Base-by-base conservation (phyloP, 1,139 yeast genomes). In the Suhomyces maxii region DNA sequence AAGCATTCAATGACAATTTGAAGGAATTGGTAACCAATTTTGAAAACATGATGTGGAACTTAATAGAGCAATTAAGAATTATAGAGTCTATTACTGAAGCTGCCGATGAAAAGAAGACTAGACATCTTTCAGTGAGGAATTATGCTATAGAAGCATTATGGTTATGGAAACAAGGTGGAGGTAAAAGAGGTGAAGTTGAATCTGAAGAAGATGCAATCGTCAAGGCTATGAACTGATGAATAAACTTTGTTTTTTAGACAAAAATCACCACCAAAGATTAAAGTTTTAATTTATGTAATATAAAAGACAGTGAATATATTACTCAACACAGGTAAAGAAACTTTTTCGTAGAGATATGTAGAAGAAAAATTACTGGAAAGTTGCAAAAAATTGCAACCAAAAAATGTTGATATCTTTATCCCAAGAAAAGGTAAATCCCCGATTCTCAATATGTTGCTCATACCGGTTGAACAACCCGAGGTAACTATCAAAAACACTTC, bases 101-200 rank as follows among this genome's bases (percentile, higher is more conserved):
- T 8, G 80, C 95, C 0, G 86, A 86, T 55, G 97, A 89, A 48
- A 63, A 65, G 10, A 71, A 68, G 42, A 84, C 93, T 0, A 72
- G 69, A 26, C 88, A 88, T 60, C 53, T 91, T 38, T 87, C 93
- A 28, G 91, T 91, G 3, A 73, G 90, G 52, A 87, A 82, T 54
- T 88, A 90, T 60, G 97, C 98, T 1, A 77, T 88, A 23, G 99
- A 93, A 55, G 97, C 98, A 0, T 74, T 93, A 37, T 93, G 98
- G 97, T 71, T 91, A 44, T 89, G 96, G 93, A 84, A 78, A 56
- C 80, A 84, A 58, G 90, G 88, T n/a, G 88, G 88, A 5, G 90
- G 90, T 2, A 69, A 63, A 43, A 63, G 67, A 7, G 45, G 51
- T 44, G 39, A 36, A 36, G 39, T 47, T 26, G 56, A 50, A 41